phyloP scores from a whole-genome alignment of 2,329 filamentous ascomycete species.

The Didymella segeticola region DNA sequence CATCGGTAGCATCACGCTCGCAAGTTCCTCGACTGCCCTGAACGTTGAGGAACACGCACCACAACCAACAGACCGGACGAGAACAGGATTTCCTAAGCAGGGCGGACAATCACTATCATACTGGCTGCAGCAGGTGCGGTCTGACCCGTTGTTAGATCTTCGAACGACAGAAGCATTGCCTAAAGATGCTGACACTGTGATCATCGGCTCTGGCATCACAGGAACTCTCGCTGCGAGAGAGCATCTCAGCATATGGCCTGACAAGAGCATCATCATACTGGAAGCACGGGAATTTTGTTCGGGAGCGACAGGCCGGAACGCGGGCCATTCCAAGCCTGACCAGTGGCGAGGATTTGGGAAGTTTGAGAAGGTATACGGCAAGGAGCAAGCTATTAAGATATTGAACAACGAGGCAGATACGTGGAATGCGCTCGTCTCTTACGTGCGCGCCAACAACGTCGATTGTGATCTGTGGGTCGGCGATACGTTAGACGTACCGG shows the following conservation, averaged over 20 bases:
- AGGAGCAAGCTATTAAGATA: slow-evolving; percentile 36
- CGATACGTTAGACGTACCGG: slow-evolving; percentile 35
- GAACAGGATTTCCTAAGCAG: slow-evolving; percentile 34
- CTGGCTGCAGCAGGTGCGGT: slow-evolving; percentile 39
- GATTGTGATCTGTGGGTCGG: slow-evolving; percentile 40
- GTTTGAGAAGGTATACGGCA: slow-evolving; percentile 35
- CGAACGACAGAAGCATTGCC: slow-evolving; percentile 42
- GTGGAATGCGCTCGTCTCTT: slow-evolving; percentile 30
- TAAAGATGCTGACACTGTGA: slow-evolving; percentile 38
- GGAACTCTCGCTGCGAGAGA: slow-evolving; percentile 31
- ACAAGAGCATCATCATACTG: slow-evolving; percentile 26
- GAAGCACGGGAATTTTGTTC: slow-evolving; percentile 42
- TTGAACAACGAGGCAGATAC: slow-evolving; percentile 36
- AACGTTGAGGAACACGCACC: slow-evolving; percentile 31
- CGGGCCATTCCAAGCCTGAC: slow-evolving; percentile 37
- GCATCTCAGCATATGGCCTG: slow-evolving; percentile 29
- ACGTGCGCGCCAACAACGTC: slow-evolving; percentile 30
- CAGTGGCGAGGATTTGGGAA: slow-evolving; percentile 37
- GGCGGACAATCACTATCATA: slow-evolving; percentile 35
- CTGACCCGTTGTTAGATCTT: slow-evolving; percentile 33
- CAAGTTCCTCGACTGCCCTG: slow-evolving; percentile 19
- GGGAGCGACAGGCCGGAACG: slow-evolving; percentile 39
- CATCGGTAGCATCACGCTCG: slow-evolving; percentile 13
- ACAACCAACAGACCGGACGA: slow-evolving; percentile 2
- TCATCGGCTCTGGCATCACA: slow-evolving; percentile 45